Percentiles rank a stretch among this genome's conserved stretches.
These are phyloP conservation scores for Tympanopsis confertula DNA, from an alignment of 2,329 filamentous ascomycete species.

Conservation along the genomic window DNA sequence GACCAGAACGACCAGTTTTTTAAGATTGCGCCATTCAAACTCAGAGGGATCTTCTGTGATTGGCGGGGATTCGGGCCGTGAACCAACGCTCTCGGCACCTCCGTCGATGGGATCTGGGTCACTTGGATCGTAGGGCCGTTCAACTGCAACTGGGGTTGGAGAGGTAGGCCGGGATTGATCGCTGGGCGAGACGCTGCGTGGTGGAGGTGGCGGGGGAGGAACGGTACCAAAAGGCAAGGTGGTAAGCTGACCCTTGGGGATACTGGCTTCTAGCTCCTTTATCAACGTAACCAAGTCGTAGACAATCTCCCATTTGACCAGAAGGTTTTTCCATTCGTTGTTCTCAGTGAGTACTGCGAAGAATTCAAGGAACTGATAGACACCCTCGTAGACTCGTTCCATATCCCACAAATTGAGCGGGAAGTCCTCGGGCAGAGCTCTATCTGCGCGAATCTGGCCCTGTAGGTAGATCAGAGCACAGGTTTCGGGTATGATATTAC, in stretches of 20 bases:
- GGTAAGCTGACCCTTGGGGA: constrained; percentile 42
- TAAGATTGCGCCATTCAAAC: constrained; percentile 37
- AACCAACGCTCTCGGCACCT: neutral
- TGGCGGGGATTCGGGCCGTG: neutral
- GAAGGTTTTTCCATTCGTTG: constrained; percentile 52
- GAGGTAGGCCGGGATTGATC: constrained; percentile 12
- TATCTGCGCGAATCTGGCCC: constrained; percentile 49
- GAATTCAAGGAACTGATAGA: constrained; percentile 59
- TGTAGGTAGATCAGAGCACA: constrained; percentile 58
- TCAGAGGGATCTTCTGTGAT: constrained; percentile 1
- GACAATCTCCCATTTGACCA: constrained; percentile 55
- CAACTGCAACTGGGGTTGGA: constrained; percentile 33
- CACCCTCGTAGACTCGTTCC: constrained; percentile 59
- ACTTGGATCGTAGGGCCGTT: constrained; percentile 42
- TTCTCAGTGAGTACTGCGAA: constrained; percentile 57
- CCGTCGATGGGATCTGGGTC: constrained; percentile 21
- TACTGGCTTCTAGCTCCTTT: constrained; percentile 51
- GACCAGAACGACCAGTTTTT: constrained; percentile 55
- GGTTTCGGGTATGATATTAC: constrained; percentile 56
- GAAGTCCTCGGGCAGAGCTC: constrained; percentile 52
- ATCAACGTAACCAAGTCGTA: constrained; percentile 53
- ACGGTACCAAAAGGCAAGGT: neutral
- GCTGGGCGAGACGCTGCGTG: constrained; percentile 3
- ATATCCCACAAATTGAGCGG: constrained; percentile 60
- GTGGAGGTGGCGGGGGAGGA: constrained; percentile 8